A percentile compares a stretch with the other conserved stretches of the same genome.
Evolutionary conservation across 495 filamentous ascomycete species (phyloP).

Genomic region (Penicillium verhagenii): DNA sequence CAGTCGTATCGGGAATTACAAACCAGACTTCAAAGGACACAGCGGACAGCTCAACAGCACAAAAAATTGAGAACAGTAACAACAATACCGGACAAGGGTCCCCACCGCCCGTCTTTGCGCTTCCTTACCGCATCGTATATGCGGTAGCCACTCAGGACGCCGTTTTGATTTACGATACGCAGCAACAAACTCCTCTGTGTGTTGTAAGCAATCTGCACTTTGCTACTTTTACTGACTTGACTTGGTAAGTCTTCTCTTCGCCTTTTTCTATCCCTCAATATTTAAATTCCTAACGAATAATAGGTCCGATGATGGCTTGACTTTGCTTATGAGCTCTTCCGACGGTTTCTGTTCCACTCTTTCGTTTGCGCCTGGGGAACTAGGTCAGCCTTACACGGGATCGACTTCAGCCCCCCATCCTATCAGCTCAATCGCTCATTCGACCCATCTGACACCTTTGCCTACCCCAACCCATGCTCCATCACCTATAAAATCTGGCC

Average conservation of each 20-base stretch:
- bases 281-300: slow-evolving; percentile 19
- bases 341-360: slow-evolving; percentile 96
- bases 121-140: slow-evolving; percentile 94
- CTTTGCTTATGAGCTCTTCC: slow-evolving; percentile 91
- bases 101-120: slow-evolving; percentile 64
- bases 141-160: slow-evolving; percentile 97
- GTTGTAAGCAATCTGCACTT: slow-evolving; percentile 95
- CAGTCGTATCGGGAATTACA: slow-evolving; percentile 69
- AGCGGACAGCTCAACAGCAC: slow-evolving; percentile 50
- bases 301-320: slow-evolving; percentile 91
- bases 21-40: slow-evolving; percentile 70
- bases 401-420: slow-evolving; percentile 50
- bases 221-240: slow-evolving; percentile 94
- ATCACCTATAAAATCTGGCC: slow-evolving; percentile 52
- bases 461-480: slow-evolving; percentile 65
- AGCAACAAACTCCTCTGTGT: slow-evolving; percentile 89
- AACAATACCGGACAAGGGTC: slow-evolving; percentile 53
- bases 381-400: slow-evolving; percentile 82
- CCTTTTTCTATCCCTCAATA: slow-evolving; percentile 15
- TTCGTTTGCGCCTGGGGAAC: slow-evolving; percentile 77
- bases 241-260: slow-evolving; percentile 63
- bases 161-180: slow-evolving; percentile 94
- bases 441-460: slow-evolving; percentile 60
- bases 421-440: slow-evolving; percentile 42
- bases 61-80: slow-evolving; percentile 54